Evolutionary conservation across 106 monocot species (phyloP).

Genomic region (Xerophyta viscosa): DNA sequence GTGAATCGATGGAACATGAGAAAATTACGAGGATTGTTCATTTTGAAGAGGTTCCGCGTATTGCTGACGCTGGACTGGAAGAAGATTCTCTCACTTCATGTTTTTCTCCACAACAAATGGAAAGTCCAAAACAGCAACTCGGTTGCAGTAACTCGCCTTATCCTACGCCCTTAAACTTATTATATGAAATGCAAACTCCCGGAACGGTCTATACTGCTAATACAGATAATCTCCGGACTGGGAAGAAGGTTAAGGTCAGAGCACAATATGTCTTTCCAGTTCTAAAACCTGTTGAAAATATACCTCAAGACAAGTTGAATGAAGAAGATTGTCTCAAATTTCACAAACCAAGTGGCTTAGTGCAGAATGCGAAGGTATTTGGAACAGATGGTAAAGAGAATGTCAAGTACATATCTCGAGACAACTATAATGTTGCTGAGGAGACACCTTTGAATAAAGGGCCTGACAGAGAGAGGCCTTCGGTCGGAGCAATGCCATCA

Average conservation of each 20-base stretch:
- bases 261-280: conserved; percentile 33
- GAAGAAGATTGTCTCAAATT: conserved; percentile 6
- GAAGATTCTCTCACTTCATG: not conserved
- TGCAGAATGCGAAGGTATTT: not conserved
- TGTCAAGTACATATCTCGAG: too few relatives aligned
- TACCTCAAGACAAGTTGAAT: conserved; percentile 8
- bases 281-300: conserved; percentile 18
- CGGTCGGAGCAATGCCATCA: conserved; percentile 61
- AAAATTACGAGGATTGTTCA: conserved; percentile 6
- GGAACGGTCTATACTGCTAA: conserved; percentile 37
- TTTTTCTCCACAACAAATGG: conserved; percentile 14
- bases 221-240: conserved; percentile 8
- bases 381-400: conserved; percentile 1
- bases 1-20: not conserved
- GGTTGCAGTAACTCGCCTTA: conserved; percentile 20
- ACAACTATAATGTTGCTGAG: too few relatives aligned
- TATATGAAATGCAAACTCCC: conserved; percentile 54
- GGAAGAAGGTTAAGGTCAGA: conserved; percentile 18
- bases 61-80: not conserved
- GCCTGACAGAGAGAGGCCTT: conserved; percentile 50
- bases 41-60: conserved; percentile 15
- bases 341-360: conserved; percentile 6
- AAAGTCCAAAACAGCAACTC: conserved; percentile 4
- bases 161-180: conserved; percentile 45
- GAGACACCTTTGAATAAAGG: conserved; percentile 29